Percentiles rank a stretch among this genome's conserved stretches.
Conservation (phyloP, 1,284 basidiomycete genomes). For the Ganoderma leucocontextum region DNA sequence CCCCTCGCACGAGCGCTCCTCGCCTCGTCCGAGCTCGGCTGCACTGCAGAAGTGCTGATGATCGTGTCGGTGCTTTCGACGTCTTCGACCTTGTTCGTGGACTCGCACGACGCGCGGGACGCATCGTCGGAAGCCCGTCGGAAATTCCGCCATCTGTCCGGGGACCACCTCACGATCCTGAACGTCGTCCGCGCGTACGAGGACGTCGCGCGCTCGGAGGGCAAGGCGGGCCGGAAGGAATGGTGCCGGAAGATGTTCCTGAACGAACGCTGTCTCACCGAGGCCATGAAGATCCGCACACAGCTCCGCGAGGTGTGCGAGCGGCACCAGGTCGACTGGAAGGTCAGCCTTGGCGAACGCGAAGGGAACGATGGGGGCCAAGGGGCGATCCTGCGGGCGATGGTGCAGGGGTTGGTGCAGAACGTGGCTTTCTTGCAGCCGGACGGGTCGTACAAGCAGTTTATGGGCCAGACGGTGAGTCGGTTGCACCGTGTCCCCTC, state of each 20-base stretch:
- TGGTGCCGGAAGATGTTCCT: constrained; percentile 90
- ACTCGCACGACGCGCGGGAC: constrained; percentile 76
- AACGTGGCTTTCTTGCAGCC: constrained; percentile 86
- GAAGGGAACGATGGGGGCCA: constrained; percentile 48
- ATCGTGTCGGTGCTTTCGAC: constrained; percentile 84
- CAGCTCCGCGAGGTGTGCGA: constrained; percentile 81
- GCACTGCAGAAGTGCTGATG: constrained; percentile 78
- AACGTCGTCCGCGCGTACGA: constrained; percentile 88
- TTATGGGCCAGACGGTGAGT: constrained; percentile 79
- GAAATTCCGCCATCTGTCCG: constrained; percentile 85
- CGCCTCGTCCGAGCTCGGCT: constrained; percentile 74
- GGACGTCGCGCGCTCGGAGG: constrained; percentile 56
- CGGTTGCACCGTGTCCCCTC: not conserved
- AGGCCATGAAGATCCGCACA: constrained; percentile 83
- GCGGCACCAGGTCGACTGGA: constrained; percentile 68
- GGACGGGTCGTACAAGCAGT: constrained; percentile 87
- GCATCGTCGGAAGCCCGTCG: constrained; percentile 70
- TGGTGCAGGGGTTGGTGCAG: constrained; percentile 80
- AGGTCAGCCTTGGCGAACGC: constrained; percentile 61
- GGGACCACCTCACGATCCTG: constrained; percentile 91
- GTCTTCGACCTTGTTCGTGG: constrained; percentile 79
- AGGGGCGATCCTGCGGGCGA: constrained; percentile 63
- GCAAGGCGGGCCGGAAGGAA: constrained; percentile 59
- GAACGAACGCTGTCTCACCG: constrained; percentile 87
- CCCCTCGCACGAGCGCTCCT: constrained; percentile 80